Evolutionary conservation across 768 basidiomycete genomes (phyloP), one percentile per base, ranked within the genome.

Genomic region (Crucibulum laeve): DNA sequence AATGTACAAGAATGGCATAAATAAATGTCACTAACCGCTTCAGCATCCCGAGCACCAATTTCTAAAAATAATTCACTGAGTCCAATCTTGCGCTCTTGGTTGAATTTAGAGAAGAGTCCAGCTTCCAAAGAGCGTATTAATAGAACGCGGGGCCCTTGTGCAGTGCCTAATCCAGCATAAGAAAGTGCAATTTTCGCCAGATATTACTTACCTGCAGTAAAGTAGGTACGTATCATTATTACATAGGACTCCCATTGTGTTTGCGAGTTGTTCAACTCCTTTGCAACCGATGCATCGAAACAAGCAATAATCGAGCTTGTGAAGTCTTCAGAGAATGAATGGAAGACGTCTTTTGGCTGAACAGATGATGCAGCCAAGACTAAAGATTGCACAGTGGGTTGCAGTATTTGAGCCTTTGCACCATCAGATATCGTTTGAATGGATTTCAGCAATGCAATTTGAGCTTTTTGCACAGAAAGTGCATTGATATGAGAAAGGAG

Each of bases 401-500:
- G 57, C 4, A 92, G 60, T 41, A 82, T 73, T 32, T 75, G 69
- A 5, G 78, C 63, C 52, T 69, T 75, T 0, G 60, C 57, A 42
- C 53, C 58, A 53, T 80, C 78, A 3, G 75, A 67, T 28, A 87
- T 65, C 6, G 65, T 62, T 21, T 67, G 59, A 7, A 76, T 42
- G 4, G 65, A 58, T 45, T 57, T 63, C 14, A 97, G 68, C 0
- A 97, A 62, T 8, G 65, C 56, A 8, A 77, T 55, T 47, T 82
- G 79, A 14, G 76, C 71, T 1, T 53, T 45, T 2, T 75, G 60
- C 3, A 76, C 56, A 2, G 69, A 62, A 49, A 86, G 75, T 3
- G 79, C 74, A 37, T 74, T 72, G 49, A 86, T 70, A 58, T 97
- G 94, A 1, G 93, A 93, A 4, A 89, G 65, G 0, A 96, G 60